Conservation (phyloP, 2,329 filamentous ascomycete species). For the Orbilia quercus region DNA sequence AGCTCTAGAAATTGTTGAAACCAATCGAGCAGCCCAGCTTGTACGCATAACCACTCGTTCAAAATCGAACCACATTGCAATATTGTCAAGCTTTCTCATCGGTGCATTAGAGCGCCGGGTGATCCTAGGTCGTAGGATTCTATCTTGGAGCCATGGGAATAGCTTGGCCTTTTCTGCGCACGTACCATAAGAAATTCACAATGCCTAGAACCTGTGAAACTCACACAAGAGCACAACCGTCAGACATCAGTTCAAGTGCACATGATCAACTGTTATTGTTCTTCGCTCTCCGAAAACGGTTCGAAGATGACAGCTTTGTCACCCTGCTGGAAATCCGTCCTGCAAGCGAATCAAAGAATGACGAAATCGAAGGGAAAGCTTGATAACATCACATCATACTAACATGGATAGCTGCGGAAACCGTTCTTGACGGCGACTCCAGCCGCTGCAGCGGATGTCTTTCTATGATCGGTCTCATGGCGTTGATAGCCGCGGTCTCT, state of each 20-base stretch:
- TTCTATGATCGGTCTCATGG: constrained; percentile 28
- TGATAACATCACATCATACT: constrained; percentile 46
- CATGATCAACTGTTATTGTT: constrained; percentile 15
- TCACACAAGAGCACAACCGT: constrained; percentile 14
- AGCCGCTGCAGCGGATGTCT: constrained; percentile 74
- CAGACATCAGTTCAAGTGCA: constrained; percentile 37
- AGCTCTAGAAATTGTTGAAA: constrained; percentile 15
- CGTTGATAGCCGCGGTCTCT: constrained; percentile 20
- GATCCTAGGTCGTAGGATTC: constrained; percentile 1
- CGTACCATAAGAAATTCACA: constrained; percentile 51
- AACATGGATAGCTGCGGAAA: constrained; percentile 73
- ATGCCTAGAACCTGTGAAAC: constrained; percentile 52
- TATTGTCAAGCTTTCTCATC: constrained; percentile 7
- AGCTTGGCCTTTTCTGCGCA: constrained; percentile 14
- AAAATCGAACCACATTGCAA: background rate
- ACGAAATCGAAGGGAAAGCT: background rate
- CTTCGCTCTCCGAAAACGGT: background rate
- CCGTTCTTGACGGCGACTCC: constrained; percentile 72
- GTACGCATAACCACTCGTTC: constrained; percentile 18
- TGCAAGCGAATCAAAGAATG: constrained; percentile 14
- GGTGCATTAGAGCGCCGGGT: background rate
- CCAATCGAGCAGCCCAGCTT: constrained; percentile 10
- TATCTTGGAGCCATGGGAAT: constrained; percentile 7
- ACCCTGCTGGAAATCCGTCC: constrained; percentile 13
- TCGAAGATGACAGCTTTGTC: background rate